phyloP scores from a whole-genome alignment of 306 rosid species.

The Ziziphus jujuba region DNA sequence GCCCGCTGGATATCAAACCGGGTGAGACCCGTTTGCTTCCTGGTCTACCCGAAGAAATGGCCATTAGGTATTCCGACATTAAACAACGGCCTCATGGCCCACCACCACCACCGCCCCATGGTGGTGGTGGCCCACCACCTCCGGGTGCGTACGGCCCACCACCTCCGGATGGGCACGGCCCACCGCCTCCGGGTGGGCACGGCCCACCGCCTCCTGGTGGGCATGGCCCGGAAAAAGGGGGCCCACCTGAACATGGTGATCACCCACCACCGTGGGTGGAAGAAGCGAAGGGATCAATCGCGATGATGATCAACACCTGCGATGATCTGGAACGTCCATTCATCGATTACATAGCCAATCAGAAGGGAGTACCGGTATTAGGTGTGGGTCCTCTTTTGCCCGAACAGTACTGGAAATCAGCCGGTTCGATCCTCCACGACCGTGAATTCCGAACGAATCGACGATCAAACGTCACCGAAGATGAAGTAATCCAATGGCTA shows the following conservation, averaged over 20 bases:
- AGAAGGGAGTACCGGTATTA: constrained; percentile 50
- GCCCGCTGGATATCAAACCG: constrained; percentile 36
- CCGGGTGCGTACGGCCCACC: not conserved
- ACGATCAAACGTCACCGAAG: constrained; percentile 39
- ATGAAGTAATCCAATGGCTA: constrained; percentile 55
- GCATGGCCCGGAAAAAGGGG: constrained; percentile 15
- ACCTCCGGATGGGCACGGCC: not conserved
- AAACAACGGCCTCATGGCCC: constrained; percentile 29
- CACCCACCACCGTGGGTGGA: constrained; percentile 43
- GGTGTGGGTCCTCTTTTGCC: constrained; percentile 77
- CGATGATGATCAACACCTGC: constrained; percentile 66
- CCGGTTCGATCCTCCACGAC: constrained; percentile 40
- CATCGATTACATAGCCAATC: constrained; percentile 31
- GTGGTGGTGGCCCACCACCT: not conserved
- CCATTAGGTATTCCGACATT: constrained; percentile 33
- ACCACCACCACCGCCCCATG: not conserved
- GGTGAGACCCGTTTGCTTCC: constrained; percentile 45
- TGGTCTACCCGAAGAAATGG: constrained; percentile 58
- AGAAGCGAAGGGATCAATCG: constrained; percentile 17
- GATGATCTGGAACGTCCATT: constrained; percentile 62
- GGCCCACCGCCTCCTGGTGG: constrained; percentile 2
- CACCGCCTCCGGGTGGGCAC: not conserved
- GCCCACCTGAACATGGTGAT: constrained; percentile 36
- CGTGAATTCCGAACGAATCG: constrained; percentile 36
- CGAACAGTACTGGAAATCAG: constrained; percentile 51